A percentile compares a stretch with the other conserved stretches of the same genome.
phyloP scores from a whole-genome alignment of 495 filamentous ascomycete species.

The Penicillium turbatum region DNA sequence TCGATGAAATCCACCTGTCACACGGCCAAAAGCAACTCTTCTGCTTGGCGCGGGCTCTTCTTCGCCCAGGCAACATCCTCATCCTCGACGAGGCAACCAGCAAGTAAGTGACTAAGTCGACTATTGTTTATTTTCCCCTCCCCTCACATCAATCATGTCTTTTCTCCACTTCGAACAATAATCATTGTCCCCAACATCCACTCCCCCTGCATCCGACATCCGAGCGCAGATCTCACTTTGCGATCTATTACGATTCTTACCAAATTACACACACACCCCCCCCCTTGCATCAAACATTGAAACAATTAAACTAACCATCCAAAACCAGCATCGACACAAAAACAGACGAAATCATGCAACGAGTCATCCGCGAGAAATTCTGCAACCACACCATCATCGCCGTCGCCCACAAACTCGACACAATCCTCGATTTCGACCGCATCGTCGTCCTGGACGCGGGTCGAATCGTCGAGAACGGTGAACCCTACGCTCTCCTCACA shows the following conservation, averaged over 20 bases:
- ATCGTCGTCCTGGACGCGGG: conserved; percentile 47
- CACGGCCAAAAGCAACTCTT: conserved; percentile 64
- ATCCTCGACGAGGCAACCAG: conserved; percentile 52
- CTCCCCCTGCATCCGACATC: conserved; percentile 27
- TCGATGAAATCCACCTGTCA: conserved; percentile 49
- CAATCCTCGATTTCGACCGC: conserved; percentile 51
- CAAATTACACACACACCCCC: neutral
- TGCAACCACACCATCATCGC: conserved; percentile 54
- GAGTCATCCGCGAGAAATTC: conserved; percentile 57
- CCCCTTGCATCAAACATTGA: conserved; percentile 2
- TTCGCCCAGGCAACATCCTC: conserved; percentile 45
- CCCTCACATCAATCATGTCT: conserved; percentile 9
- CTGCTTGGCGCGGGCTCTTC: conserved; percentile 57
- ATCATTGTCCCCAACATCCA: neutral
- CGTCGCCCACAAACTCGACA: conserved; percentile 60
- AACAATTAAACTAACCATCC: conserved; percentile 1
- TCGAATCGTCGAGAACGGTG: conserved; percentile 42
- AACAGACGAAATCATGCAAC: conserved; percentile 55
- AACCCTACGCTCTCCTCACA: conserved; percentile 33
- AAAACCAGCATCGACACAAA: conserved; percentile 47
- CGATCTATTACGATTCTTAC: neutral
- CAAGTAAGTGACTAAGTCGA: conserved; percentile 46
- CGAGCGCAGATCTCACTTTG: conserved; percentile 8
- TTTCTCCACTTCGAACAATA: neutral
- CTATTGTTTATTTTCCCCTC: neutral